Conservation (phyloP, 352 stramenopile species). For the Globisporangium spiculum region DNA sequence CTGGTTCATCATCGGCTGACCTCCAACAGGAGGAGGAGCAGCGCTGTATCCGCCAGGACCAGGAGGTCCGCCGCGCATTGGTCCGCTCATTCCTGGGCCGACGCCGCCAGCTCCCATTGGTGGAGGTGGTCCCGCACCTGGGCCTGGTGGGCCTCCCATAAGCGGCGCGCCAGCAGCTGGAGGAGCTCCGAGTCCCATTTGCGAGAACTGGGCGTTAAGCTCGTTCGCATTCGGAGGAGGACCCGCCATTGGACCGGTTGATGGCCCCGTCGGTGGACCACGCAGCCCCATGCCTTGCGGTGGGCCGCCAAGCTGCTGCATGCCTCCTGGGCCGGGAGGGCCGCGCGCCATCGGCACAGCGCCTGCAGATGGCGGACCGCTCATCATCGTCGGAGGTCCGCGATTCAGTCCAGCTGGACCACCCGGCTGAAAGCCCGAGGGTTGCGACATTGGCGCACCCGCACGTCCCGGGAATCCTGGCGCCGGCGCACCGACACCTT, state of each 20-base stretch:
- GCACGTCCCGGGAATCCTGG: constrained; percentile 18
- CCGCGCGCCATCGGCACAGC: constrained; percentile 19
- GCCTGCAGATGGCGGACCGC: constrained; percentile 17
- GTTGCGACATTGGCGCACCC: constrained; percentile 22
- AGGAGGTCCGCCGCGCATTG: constrained; percentile 17
- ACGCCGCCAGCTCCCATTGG: constrained; percentile 20
- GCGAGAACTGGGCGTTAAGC: constrained; percentile 60
- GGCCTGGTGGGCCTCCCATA: constrained; percentile 33
- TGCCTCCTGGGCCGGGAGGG: constrained; percentile 16
- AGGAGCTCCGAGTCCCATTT: constrained; percentile 60
- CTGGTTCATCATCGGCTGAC: constrained; percentile 24
- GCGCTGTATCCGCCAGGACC: constrained; percentile 11
- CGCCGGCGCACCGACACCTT: constrained; percentile 3
- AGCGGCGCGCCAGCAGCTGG: constrained; percentile 19
- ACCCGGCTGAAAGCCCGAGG: constrained; percentile 16
- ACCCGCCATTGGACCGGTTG: constrained; percentile 8
- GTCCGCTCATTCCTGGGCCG: constrained; percentile 2
- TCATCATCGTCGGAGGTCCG: constrained; percentile 32
- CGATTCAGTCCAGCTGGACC: constrained; percentile 9
- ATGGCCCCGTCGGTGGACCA: constrained; percentile 14
- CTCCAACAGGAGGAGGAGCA: background rate
- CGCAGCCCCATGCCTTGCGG: constrained; percentile 20
- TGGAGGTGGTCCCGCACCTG: constrained; percentile 16
- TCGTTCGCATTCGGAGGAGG: constrained; percentile 23
- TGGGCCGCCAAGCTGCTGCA: constrained; percentile 9